phyloP scores from a whole-genome alignment of 257 asterid species.

The Nicotiana sylvestris region DNA sequence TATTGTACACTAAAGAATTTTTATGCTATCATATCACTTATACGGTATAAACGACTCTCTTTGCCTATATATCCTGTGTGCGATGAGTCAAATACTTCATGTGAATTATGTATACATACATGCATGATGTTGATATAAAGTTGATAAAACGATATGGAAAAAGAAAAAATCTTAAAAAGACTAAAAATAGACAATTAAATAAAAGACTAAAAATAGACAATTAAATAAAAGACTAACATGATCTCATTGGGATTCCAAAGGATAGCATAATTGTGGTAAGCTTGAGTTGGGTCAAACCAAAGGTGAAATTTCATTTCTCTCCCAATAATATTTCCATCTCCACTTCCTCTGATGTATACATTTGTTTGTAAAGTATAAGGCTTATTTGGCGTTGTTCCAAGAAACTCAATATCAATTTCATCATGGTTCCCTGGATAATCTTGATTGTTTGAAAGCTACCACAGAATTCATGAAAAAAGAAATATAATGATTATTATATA shows the following conservation, averaged over 20 bases:
- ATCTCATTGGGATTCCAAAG: slow-evolving; percentile 73
- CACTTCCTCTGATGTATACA: slow-evolving; percentile 75
- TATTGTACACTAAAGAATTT: background rate
- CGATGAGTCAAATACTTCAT: background rate
- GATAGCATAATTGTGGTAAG: slow-evolving; percentile 73
- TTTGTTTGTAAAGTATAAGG: slow-evolving; percentile 82
- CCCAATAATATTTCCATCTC: slow-evolving; percentile 72
- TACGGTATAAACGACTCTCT: background rate
- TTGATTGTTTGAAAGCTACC: slow-evolving; percentile 67
- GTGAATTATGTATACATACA: background rate
- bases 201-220: slow-evolving; percentile 21
- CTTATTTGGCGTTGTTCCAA: slow-evolving; percentile 67
- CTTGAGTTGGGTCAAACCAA: slow-evolving; percentile 81
- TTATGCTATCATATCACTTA: too few relatives aligned
- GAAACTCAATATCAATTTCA: slow-evolving; percentile 79
- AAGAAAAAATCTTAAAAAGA: background rate
- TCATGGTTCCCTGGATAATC: slow-evolving; percentile 75
- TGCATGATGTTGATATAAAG: background rate
- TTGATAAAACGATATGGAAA: background rate
- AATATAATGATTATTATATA: background rate
- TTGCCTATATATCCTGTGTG: background rate
- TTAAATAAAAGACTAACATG: slow-evolving; percentile 42
- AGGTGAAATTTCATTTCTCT: slow-evolving; percentile 78
- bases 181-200: background rate
- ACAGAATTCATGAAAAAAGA: background rate